Evolutionary conservation across 2,329 filamentous ascomycete species (phyloP), one percentile per base, ranked within the genome.

Genomic region (Hymenoscyphus occultus): DNA sequence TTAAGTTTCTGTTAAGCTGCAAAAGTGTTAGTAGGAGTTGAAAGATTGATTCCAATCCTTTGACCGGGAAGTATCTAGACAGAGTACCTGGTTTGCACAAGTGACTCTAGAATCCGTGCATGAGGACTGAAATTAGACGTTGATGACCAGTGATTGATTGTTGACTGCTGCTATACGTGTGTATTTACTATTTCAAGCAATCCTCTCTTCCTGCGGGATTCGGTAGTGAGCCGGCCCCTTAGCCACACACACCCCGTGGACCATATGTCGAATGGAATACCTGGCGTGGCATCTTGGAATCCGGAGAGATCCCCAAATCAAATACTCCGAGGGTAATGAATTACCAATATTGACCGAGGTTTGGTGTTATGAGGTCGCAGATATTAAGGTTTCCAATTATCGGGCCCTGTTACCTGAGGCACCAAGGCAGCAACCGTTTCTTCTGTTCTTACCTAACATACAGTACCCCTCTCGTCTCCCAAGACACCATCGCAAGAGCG

Each of bases 191-290:
- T 48, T 48, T 42, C 12, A 16, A 6, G 22, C 16, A 48, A 48
- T 48, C 42, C 42, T 48, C 42, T 48, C 42, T 48, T 48, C 42
- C 45, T 51, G 45, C 7, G 45, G 45, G 45, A 51, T 51, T 19
- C 45, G 45, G 45, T 10, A 51, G 45, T 51, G n/a, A 51, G 45
- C 16, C 2, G 28, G 28, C 28, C 28, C 28, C 28, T 2, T 51
- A 12, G 19, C 45, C 45, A 19, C 12, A 16, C 7, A 3, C 5
- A 19, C n/a, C 22, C 16, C 7, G 22, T 5, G 1, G 45, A 22
- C 22, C 16, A 51, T 51, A 22, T 51, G 45, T 19, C 45, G 7
- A 51, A 51, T 51, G 7, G 45, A 51, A 19, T 51, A 51, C 45
- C n/a, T 6, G 16, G 2, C 12, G 1, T 42, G 28, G 3, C 28